Evolutionary conservation across 768 basidiomycete genomes (phyloP), one percentile per base, ranked within the genome.

Genomic region (Macrolepiota fuliginosa): DNA sequence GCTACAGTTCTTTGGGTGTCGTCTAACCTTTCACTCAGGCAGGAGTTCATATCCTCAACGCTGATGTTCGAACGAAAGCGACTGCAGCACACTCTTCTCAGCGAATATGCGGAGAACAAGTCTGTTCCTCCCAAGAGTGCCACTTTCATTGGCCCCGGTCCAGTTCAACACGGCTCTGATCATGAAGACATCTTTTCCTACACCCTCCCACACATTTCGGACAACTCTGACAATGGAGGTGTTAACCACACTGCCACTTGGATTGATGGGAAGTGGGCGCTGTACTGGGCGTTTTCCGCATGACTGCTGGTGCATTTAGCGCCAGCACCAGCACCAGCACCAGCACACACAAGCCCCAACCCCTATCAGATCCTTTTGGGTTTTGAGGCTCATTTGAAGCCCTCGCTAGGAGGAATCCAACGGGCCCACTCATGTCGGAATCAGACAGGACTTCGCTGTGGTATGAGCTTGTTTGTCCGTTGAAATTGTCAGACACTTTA

Each of bases 121-220:
- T 91, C 92, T 17, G 82, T 91, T 0, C 82, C 91, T 15, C 79
- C 98, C 37, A 92, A 90, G 73, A 91, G 90, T 1, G 88, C 89
- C 55, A 90, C 97, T 1, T 94, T 98, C 64, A 88, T 92, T 70
- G 97, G 95, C 53, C 85, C 98, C 19, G 97, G 92, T 19, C 82
- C 98, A 54, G 96, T 96, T 1, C 97, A 98, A 66, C 90, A 88
- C 9, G 96, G 96, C n/a, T 89, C 94, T 2, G 91, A 94, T 57
- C 87, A 96, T n/a, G 88, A 92, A 71, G 96, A 98, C 66, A 74
- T 98, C 19, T 77, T 92, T 15, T 74, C 81, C 7, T 76, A 90
- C 58, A 82, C 98, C 19, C 74, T 96, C 10, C 94, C 94, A 0
- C 82, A 86, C 40, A 83, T 97, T 27, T 83, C 85, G 6, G 97